A percentile compares a stretch with the other conserved stretches of the same genome.
These are phyloP conservation scores for Globisporangium ultimum DNA, from an alignment of 352 stramenopile species.

Conservation along the genomic window DNA sequence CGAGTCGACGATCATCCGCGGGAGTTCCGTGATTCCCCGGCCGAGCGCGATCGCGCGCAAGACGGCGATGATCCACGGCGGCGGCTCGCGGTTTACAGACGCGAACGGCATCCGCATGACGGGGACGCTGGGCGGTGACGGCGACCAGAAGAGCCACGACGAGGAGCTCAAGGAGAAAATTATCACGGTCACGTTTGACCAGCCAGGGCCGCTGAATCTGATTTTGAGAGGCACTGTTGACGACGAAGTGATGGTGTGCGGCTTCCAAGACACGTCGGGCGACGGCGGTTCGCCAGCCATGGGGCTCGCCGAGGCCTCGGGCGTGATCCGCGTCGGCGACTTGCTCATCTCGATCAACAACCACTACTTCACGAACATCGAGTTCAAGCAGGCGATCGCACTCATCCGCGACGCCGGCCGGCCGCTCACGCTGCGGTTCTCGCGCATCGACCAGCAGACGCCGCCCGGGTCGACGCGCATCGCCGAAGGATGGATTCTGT, in stretches of 20 bases:
- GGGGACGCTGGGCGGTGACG: constrained; percentile 34
- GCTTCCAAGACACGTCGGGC: constrained; percentile 49
- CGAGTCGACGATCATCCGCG: constrained; percentile 85
- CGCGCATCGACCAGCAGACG: constrained; percentile 51
- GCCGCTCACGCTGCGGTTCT: constrained; percentile 82
- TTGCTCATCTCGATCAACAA: constrained; percentile 86
- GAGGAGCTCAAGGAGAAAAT: constrained; percentile 86
- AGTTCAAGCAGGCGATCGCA: constrained; percentile 76
- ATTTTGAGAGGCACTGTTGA: constrained; percentile 82
- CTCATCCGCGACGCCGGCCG: constrained; percentile 66
- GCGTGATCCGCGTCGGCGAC: constrained; percentile 77
- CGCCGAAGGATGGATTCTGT: constrained; percentile 82
- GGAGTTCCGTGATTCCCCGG: constrained; percentile 76
- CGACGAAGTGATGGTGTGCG: constrained; percentile 87
- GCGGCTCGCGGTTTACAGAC: constrained; percentile 67
- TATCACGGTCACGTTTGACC: constrained; percentile 85
- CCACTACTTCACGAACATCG: constrained; percentile 86
- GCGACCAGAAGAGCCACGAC: constrained; percentile 52
- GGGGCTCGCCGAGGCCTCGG: constrained; percentile 59
- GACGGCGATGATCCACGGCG: constrained; percentile 50
- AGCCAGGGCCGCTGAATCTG: constrained; percentile 63
- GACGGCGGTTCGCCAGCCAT: constrained; percentile 24
- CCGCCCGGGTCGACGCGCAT: constrained; percentile 39
- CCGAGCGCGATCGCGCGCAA: constrained; percentile 66
- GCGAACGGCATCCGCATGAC: constrained; percentile 81